Evolutionary conservation across 2,329 filamentous ascomycete species (phyloP).

Genomic region (Colletotrichum incanum): DNA sequence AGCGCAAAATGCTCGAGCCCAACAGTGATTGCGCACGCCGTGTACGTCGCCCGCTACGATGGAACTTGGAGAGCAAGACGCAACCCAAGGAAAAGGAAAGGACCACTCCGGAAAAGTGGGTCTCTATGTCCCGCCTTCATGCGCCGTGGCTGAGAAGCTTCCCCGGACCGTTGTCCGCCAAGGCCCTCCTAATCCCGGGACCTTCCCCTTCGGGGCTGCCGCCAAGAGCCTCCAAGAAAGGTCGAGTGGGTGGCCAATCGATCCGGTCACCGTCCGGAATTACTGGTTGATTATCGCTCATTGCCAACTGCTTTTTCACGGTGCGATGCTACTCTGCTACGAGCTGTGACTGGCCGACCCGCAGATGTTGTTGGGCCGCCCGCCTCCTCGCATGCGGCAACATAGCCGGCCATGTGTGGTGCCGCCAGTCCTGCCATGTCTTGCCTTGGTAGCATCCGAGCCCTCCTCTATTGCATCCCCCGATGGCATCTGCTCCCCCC

Average conservation of each 20-base stretch:
- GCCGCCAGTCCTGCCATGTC: constrained; percentile 1
- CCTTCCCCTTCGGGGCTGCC: constrained; percentile 36
- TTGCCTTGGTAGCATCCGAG: constrained; percentile 23
- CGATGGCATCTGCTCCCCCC: background rate
- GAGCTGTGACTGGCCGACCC: constrained; percentile 6
- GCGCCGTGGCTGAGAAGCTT: constrained; percentile 32
- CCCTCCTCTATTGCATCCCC: constrained; percentile 11
- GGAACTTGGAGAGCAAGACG: background rate
- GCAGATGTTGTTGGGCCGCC: constrained; percentile 4
- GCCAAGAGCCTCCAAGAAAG: constrained; percentile 40
- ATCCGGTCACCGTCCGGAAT: constrained; percentile 5
- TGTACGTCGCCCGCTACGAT: background rate
- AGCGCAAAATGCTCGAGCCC: background rate
- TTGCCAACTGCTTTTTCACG: background rate
- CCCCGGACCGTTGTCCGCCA: constrained; percentile 42
- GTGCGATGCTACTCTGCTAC: constrained; percentile 29
- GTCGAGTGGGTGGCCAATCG: constrained; percentile 7
- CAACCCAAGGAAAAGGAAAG: background rate
- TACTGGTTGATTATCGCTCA: constrained; percentile 26
- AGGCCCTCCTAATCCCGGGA: constrained; percentile 32
- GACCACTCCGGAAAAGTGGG: constrained; percentile 1
- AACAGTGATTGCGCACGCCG: background rate
- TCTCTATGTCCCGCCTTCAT: background rate
- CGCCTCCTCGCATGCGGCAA: constrained; percentile 11
- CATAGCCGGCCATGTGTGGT: background rate